Evolutionary conservation across 2,329 filamentous ascomycete species (phyloP), one percentile per base, ranked within the genome.

Genomic region (Diaporthe vexans): DNA sequence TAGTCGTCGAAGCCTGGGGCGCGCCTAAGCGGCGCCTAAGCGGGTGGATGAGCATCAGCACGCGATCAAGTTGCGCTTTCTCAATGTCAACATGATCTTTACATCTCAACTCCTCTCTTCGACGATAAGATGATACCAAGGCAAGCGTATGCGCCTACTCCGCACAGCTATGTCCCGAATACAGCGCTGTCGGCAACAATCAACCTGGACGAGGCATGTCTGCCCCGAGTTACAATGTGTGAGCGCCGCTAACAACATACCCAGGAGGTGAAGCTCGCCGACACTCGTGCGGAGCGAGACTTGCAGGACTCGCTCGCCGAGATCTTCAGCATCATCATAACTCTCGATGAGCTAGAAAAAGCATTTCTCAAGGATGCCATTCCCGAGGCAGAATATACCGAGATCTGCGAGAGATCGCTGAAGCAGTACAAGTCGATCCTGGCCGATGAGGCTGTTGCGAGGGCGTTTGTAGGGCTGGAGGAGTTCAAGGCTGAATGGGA

Each of bases 391-490:
- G 96, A 98, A 80, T 99, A 99, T 83, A 97, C 95, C 1, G 97
- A 98, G 81, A 98, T 97, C 77, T 99, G 97, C 87, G 94, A 95
- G 81, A 91, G 97, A 52, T 90, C 98, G 75, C 85, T 99, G 79
- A 97, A 98, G 84, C 97, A 99, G 85, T 99, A 99, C 88, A 97
- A 96, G 83, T 97, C 95, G 74, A 95, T 97, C 76, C 86, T 99
- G 40, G 93, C 94, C 40, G 95, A 98, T 81, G 96, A 98, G 78
- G 93, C 90, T 1, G 97, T 99, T n/a, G 90, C 93, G n/a, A 91
- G 88, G 54, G 94, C 94, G 57, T 99, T 98, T 82, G 92, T 92
- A 19, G 94, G 95, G 76, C 84, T 99, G 61, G 97, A 98, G 77
- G 93, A 92, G 33, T 99, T 99, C 85, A 98, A 97, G 83, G 88